A percentile compares a stretch with the other conserved stretches of the same genome.
phyloP scores from a whole-genome alignment of 1,139 yeast genomes.

The Diutina neorugosa region DNA sequence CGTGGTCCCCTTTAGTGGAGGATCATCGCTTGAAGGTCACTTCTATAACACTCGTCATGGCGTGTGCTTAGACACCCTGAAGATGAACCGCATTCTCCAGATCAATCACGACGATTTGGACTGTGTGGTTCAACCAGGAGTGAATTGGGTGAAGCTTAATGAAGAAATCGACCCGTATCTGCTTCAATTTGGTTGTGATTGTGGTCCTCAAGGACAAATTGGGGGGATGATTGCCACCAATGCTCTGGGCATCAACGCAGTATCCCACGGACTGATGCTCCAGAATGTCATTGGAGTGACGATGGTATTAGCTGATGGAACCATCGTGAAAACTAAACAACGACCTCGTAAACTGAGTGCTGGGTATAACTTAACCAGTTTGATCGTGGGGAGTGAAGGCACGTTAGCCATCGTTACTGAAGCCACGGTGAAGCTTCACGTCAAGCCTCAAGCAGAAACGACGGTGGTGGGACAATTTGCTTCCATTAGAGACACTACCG shows the following conservation, averaged over 20 bases:
- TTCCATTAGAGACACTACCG: conserved; percentile 43
- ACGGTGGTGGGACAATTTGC: conserved; percentile 50
- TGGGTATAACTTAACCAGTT: conserved; percentile 32
- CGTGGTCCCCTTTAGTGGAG: conserved; percentile 65
- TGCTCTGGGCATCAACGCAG: conserved; percentile 37
- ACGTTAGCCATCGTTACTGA: conserved; percentile 35
- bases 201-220: conserved; percentile 64
- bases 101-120: conserved; percentile 38
- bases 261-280: conserved; percentile 35
- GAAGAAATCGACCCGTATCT: conserved; percentile 30
- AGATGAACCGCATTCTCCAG: conserved; percentile 26
- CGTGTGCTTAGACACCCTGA: conserved; percentile 20
- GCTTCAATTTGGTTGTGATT: conserved; percentile 49
- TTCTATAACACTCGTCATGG: conserved; percentile 65
- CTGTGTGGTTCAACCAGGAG: conserved; percentile 33
- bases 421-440: conserved; percentile 29
- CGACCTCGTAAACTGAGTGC: conserved; percentile 35
- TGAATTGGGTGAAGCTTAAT: conserved; percentile 41
- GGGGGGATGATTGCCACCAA: conserved; percentile 47
- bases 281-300: conserved; percentile 34
- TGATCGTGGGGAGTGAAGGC: conserved; percentile 36
- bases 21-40: conserved; percentile 76
- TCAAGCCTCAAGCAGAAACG: conserved; percentile 40
- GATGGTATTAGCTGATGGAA: conserved; percentile 37
- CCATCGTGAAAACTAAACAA: conserved; percentile 30